A percentile compares a stretch with the other conserved stretches of the same genome.
Conservation (phyloP, 768 basidiomycete species). For the Chalciporus pseudorubinellus region DNA sequence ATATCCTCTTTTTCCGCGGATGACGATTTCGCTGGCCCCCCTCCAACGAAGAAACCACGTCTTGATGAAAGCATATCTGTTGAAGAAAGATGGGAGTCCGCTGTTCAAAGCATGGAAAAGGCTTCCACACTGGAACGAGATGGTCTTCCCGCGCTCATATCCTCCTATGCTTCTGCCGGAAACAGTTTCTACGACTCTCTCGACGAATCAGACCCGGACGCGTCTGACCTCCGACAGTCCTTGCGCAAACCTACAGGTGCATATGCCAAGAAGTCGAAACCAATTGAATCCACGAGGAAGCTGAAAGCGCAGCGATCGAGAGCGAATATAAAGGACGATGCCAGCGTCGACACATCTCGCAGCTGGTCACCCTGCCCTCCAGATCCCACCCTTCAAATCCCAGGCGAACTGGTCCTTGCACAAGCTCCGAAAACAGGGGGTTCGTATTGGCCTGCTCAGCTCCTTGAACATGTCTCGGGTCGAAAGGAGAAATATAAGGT, state of each 20-base stretch:
- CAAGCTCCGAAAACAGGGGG: conserved; percentile 29
- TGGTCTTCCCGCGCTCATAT: conserved; percentile 44
- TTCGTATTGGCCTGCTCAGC: conserved; percentile 66
- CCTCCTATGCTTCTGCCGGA: conserved; percentile 24
- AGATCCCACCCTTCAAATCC: conserved; percentile 53
- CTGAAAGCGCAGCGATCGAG: conserved; percentile 16
- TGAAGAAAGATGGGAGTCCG: conserved; percentile 45
- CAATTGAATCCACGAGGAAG: conserved; percentile 11
- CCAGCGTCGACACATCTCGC: conserved; percentile 2
- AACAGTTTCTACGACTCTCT: conserved; percentile 25
- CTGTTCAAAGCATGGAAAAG: conserved; percentile 45
- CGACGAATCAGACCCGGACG: conserved; percentile 25
- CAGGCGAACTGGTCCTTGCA: conserved; percentile 67
- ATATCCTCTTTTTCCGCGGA: conserved; percentile 6
- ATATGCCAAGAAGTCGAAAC: conserved; percentile 8
- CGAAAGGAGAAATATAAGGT: conserved; percentile 51
- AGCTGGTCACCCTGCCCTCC: conserved; percentile 42
- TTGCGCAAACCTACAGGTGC: background rate
- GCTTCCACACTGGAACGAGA: conserved; percentile 45
- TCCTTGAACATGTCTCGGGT: conserved; percentile 46
- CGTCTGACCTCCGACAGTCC: conserved; percentile 8
- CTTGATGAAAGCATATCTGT: conserved; percentile 25
- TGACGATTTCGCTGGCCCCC: conserved; percentile 17
- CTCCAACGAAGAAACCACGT: conserved; percentile 49
- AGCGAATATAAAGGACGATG: conserved; percentile 15